Evolutionary conservation across 768 basidiomycete species (phyloP), one percentile per base, ranked within the genome.

Genomic region (Coprinopsis cinerea): DNA sequence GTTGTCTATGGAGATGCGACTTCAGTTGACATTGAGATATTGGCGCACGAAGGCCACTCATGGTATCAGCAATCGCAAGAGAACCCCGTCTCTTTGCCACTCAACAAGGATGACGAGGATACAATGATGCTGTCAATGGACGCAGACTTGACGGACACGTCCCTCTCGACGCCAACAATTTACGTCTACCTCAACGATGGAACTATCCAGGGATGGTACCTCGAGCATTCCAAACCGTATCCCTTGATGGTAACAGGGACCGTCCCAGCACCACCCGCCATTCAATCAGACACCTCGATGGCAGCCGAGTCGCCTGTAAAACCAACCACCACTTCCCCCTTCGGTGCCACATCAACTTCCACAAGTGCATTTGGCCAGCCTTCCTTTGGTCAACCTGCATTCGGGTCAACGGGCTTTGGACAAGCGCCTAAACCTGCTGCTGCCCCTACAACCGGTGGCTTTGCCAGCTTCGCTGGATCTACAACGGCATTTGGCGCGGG

Each of bases 171-270:
- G 11, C 88, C 88, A 0, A 70, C 88, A 48, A 66, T 89, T 64
- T 89, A 81, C 61, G 82, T 79, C 2, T 90, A 87, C 63, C 73
- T 86, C 10, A 88, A 82, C 47, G 88, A 92, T 58, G 88, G 88
- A 17, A 86, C 87, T 0, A 48, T 92, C 20, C 76, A 81, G 42
- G 88, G 73, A 2, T 92, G 88, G 87, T 71, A 81, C 60, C 59
- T 85, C 18, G 76, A 86, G 30, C 79, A 84, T 59, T 67, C 71
- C 6, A 75, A 74, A 35, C 67, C 75, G 6, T 90, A 88, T 58
- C 66, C 72, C 35, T 79, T 79, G 24, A 79, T 88, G 74, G 59
- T 73, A 4, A 57, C 64, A 2, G 50, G 27, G 30, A 52, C 2
- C 50, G 17, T 48, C 17, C 34, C 20, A 30, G 34, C 30, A 17